A percentile compares a stretch with the other conserved stretches of the same genome.
Conservation (phyloP, 2,329 filamentous ascomycete genomes). For the Colletotrichum sp. region DNA sequence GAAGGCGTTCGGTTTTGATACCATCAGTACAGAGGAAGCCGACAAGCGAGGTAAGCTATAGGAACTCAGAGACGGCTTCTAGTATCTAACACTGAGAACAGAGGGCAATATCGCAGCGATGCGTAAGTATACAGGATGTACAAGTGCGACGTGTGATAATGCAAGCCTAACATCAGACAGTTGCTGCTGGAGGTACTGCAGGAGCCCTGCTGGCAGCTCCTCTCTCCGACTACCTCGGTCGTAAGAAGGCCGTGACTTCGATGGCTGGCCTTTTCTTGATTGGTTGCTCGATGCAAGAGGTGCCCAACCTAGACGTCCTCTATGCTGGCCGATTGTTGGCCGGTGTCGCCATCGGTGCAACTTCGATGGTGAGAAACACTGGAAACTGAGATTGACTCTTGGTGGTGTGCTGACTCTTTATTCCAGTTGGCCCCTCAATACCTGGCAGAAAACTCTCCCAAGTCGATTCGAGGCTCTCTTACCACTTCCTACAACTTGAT, state of each 20-base stretch:
- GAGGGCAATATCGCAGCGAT: constrained; percentile 37
- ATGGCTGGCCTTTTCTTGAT: constrained; percentile 36
- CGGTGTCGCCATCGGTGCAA: constrained; percentile 38
- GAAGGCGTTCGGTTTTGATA: constrained; percentile 37
- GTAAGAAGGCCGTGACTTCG: constrained; percentile 36
- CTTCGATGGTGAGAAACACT: constrained; percentile 31
- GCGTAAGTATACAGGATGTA: constrained; percentile 23
- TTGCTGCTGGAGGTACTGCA: constrained; percentile 39
- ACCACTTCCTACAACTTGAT: constrained; percentile 45
- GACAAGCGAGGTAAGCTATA: constrained; percentile 26
- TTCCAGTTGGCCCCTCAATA: constrained; percentile 40
- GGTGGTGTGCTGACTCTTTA: background rate
- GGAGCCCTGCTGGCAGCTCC: constrained; percentile 41
- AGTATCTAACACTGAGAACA: background rate
- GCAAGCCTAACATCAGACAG: constrained; percentile 21
- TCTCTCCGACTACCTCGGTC: constrained; percentile 39
- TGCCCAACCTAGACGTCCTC: constrained; percentile 38
- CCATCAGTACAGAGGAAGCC: constrained; percentile 28
- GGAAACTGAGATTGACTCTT: too few relatives aligned
- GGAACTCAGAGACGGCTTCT: background rate
- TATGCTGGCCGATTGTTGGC: constrained; percentile 41
- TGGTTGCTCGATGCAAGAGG: constrained; percentile 38
- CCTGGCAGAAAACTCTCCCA: constrained; percentile 44
- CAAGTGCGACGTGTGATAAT: too few relatives aligned
- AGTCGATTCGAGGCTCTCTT: constrained; percentile 42